Evolutionary conservation across 1,284 basidiomycete species (phyloP).

Genomic region (Cystobasidium sp.): DNA sequence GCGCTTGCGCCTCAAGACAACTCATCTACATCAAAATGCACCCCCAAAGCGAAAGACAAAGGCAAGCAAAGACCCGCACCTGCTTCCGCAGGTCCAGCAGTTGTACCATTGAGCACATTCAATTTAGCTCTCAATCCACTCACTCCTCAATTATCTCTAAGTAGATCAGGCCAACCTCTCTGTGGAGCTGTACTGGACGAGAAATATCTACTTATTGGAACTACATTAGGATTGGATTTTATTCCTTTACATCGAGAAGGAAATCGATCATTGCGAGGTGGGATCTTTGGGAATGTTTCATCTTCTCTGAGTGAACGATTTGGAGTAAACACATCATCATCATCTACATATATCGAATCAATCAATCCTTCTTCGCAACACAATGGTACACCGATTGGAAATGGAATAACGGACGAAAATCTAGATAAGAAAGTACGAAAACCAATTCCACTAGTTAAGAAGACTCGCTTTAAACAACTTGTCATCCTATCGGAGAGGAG

Average conservation of each 20-base stretch:
- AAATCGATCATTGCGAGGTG: slow-evolving; percentile 1
- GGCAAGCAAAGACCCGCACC: neutral
- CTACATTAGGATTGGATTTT: slow-evolving; percentile 53
- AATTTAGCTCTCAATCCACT: slow-evolving; percentile 49
- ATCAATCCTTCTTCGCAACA: neutral
- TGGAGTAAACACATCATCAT: neutral
- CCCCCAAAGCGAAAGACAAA: neutral
- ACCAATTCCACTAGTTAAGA: slow-evolving; percentile 54
- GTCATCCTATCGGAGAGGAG: slow-evolving; percentile 51
- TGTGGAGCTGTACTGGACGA: slow-evolving; percentile 54
- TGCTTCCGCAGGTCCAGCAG: neutral
- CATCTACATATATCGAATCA: neutral
- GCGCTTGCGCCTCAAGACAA: neutral
- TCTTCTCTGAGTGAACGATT: slow-evolving; percentile 8
- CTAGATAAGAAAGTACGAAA: slow-evolving; percentile 48
- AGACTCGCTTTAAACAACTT: slow-evolving; percentile 53
- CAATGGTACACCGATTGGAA: neutral
- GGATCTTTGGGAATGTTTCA: slow-evolving; percentile 11
- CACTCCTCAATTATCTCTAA: slow-evolving; percentile 47
- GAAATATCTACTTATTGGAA: slow-evolving; percentile 54
- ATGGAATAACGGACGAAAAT: slow-evolving; percentile 19
- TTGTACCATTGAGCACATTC: slow-evolving; percentile 44
- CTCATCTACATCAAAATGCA: neutral
- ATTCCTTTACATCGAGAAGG: slow-evolving; percentile 49
- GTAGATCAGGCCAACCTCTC: slow-evolving; percentile 51